These are phyloP conservation scores for Hemisphaericaspora lyxosophila DNA, from an alignment of 1,139 yeast species.

Conservation along the genomic window DNA sequence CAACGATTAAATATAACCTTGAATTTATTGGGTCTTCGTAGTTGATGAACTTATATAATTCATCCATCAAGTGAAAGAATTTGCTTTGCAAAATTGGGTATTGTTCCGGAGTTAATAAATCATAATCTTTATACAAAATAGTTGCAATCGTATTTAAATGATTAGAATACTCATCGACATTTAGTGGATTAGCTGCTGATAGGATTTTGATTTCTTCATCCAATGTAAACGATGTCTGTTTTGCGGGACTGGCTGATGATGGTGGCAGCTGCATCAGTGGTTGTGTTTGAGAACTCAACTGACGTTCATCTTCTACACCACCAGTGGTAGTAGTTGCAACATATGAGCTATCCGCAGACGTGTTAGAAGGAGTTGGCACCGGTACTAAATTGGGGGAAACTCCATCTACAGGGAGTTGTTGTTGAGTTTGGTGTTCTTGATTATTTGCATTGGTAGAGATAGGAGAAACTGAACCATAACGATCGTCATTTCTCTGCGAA, in stretches of 20 bases:
- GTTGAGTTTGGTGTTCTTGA: not conserved
- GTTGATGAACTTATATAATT: constrained; percentile 24
- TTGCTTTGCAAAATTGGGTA: constrained; percentile 23
- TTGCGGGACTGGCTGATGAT: constrained; percentile 3
- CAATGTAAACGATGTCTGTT: constrained; percentile 14
- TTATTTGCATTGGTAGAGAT: not conserved
- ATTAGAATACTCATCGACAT: constrained; percentile 38
- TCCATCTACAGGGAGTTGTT: constrained; percentile 1
- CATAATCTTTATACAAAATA: constrained; percentile 25
- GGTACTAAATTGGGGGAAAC: not conserved
- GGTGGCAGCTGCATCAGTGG: constrained; percentile 1
- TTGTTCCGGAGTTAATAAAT: constrained; percentile 14
- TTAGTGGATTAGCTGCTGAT: constrained; percentile 28
- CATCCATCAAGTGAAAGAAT: constrained; percentile 25
- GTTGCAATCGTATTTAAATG: constrained; percentile 36
- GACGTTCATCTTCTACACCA: not conserved
- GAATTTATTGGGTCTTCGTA: constrained; percentile 32
- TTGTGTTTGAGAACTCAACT: not conserved
- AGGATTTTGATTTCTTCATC: constrained; percentile 33
- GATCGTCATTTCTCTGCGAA: constrained; percentile 1
- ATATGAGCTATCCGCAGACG: constrained; percentile 2
- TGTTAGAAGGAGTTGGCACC: not conserved
- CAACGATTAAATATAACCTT: constrained; percentile 35
- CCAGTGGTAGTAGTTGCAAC: not conserved
- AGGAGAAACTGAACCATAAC: not conserved